Evolutionary conservation across 2,329 filamentous ascomycete genomes (phyloP), one percentile per base, ranked within the genome.

Genomic region (Xenoacremonium recifei): DNA sequence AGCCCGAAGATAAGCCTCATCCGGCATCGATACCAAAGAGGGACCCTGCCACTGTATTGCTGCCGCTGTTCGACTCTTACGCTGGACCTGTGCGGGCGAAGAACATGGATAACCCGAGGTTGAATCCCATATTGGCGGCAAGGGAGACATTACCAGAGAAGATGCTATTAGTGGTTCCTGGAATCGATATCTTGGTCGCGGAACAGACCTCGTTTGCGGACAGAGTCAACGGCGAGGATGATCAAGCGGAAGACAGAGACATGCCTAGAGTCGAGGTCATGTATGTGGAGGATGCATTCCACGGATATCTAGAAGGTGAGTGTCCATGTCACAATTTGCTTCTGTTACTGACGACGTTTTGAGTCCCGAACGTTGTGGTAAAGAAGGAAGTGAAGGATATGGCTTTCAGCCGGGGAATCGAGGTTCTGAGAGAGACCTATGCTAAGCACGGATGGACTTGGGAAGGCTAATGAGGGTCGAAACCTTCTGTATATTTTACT

Each of bases 61-160:
- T 64, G 18, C 68, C 68, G 1, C 50, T 76, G 7, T 72, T 68
- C 32, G 69, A 75, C 48, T 54, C 69, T 0, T 76, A 76, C 44
- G 62, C 66, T 2, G 65, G 52, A 4, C 57, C 57, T 2, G 55
- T 47, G 10, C 52, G 63, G 5, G 45, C 37, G 7, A 45, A 53
- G 15, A 53, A 66, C 20, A 37, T 53, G 12, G 38, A 58, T 3
- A 60, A 68, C 27, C 55, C 64, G 20, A 55, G 69, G 13, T 47
- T 74, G 39, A 66, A 63, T 42, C 63, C 67, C 0, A 59, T 60
- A 2, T 37, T 73, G 12, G 64, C 64, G 17, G 48, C 54, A 9
- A 49, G 54, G 20, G 59, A 63, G 25, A 58, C 50, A 0, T 49
- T 73, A 13, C 71, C 70, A 1, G 40, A 54, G 18, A 46, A 64